phyloP scores from a whole-genome alignment of 164 flowering plant genomes.

The Stephania japonica region DNA sequence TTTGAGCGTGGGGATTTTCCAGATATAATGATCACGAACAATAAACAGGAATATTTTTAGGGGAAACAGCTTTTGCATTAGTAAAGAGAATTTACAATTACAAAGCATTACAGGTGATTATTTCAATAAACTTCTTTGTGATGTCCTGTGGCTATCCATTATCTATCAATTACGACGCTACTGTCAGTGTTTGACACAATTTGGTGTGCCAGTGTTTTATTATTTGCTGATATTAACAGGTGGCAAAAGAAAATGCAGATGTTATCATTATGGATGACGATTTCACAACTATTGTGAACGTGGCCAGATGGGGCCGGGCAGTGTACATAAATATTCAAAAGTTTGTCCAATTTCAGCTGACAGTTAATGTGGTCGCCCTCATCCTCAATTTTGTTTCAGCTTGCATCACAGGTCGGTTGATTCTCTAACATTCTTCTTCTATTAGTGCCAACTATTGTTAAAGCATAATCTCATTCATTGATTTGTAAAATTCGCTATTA shows the following conservation, averaged over 20 bases:
- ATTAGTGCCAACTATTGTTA: not conserved
- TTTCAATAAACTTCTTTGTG: not conserved
- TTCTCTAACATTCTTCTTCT: not conserved
- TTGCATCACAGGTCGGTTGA: constrained; percentile 6
- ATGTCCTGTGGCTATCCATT: not conserved
- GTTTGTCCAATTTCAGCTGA: constrained; percentile 14
- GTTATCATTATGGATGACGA: constrained; percentile 11
- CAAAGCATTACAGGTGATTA: not conserved
- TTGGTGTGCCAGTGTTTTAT: not conserved
- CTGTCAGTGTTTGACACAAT: not conserved
- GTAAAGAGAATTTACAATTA: too few species aligned
- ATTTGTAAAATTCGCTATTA: not conserved
- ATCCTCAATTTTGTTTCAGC: constrained; percentile 12
- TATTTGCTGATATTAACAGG: not conserved
- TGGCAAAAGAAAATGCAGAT: constrained; percentile 14
- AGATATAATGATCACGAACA: not conserved
- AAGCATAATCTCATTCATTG: not conserved
- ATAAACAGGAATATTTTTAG: not conserved
- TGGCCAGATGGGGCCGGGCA: constrained; percentile 14
- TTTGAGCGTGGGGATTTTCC: too few species aligned
- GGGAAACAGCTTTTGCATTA: too few species aligned
- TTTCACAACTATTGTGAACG: constrained; percentile 11
- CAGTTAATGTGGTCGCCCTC: constrained; percentile 14
- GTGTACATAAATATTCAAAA: constrained; percentile 13
- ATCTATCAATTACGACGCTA: not conserved